These are phyloP conservation scores for Limonium bicolor DNA, from an alignment of 148 eudicot species.

Conservation along the genomic window DNA sequence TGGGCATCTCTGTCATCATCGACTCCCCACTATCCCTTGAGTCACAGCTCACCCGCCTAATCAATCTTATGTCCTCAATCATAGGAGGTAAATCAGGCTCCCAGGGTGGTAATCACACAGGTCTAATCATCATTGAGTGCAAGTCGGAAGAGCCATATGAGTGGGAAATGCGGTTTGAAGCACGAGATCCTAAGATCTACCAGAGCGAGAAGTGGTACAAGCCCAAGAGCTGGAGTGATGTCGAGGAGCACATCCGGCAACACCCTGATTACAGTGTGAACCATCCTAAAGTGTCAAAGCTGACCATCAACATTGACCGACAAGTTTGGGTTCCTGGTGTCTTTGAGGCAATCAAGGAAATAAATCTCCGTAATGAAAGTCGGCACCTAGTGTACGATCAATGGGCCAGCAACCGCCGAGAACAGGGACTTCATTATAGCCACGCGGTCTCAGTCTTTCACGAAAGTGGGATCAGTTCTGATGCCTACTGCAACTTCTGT, in stretches of 20 bases:
- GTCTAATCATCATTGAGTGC: slow-evolving; percentile 4
- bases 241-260: not conserved
- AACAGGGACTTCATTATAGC: too few relatives aligned
- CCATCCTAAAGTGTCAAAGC: slow-evolving; percentile 1
- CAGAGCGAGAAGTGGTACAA: not conserved
- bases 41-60: not conserved
- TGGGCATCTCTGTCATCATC: not conserved
- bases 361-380: too few relatives aligned
- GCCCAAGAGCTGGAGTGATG: not conserved
- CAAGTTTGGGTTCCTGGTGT: not conserved
- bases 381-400: not conserved
- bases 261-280: not conserved
- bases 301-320: not conserved
- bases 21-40: not conserved
- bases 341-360: too few relatives aligned
- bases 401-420: not conserved
- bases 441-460: too few relatives aligned
- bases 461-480: too few relatives aligned
- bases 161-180: not conserved
- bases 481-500: too few relatives aligned
- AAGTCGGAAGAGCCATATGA: not conserved
- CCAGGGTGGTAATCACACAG: not conserved
- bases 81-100: too few relatives aligned
- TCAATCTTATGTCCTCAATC: too few relatives aligned
- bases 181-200: not conserved